Conservation (phyloP, 2,329 filamentous ascomycete genomes). For the Curvularia spicifera region DNA sequence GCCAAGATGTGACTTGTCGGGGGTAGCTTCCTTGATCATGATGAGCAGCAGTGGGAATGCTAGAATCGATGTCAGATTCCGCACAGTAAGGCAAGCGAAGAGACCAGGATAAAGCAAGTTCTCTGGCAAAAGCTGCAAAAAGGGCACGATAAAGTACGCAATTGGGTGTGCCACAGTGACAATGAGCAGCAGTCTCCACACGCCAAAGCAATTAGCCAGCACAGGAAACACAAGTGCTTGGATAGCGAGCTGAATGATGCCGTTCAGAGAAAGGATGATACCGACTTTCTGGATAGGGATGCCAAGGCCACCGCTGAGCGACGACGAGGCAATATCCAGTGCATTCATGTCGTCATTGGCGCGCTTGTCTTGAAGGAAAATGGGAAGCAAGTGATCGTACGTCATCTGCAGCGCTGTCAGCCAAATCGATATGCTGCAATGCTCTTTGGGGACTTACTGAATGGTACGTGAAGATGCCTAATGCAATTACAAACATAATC, state of each 20-base stretch:
- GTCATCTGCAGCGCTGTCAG: constrained; percentile 66
- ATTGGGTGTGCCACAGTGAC: constrained; percentile 71
- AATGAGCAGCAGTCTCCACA: constrained; percentile 70
- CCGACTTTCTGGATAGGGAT: constrained; percentile 71
- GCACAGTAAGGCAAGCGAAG: constrained; percentile 68
- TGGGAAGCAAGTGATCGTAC: constrained; percentile 88
- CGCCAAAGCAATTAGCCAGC: constrained; percentile 67
- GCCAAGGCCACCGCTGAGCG: constrained; percentile 67
- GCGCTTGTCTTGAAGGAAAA: constrained; percentile 84
- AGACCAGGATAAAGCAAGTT: constrained; percentile 65
- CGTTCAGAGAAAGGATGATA: constrained; percentile 72
- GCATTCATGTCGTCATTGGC: constrained; percentile 44
- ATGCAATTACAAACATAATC: constrained; percentile 76
- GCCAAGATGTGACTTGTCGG: constrained; percentile 66
- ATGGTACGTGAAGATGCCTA: constrained; percentile 92
- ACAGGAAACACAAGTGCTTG: constrained; percentile 74
- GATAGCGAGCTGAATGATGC: constrained; percentile 73
- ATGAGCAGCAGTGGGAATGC: constrained; percentile 73
- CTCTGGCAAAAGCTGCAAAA: constrained; percentile 65
- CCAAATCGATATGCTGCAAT: neutral
- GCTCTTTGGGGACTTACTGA: constrained; percentile 52
- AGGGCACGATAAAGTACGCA: constrained; percentile 73
- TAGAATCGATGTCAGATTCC: constrained; percentile 72
- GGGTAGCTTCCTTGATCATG: constrained; percentile 74
- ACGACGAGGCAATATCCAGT: constrained; percentile 33